Evolutionary conservation across 1,284 basidiomycete genomes (phyloP).

Genomic region (Mycena sp.): DNA sequence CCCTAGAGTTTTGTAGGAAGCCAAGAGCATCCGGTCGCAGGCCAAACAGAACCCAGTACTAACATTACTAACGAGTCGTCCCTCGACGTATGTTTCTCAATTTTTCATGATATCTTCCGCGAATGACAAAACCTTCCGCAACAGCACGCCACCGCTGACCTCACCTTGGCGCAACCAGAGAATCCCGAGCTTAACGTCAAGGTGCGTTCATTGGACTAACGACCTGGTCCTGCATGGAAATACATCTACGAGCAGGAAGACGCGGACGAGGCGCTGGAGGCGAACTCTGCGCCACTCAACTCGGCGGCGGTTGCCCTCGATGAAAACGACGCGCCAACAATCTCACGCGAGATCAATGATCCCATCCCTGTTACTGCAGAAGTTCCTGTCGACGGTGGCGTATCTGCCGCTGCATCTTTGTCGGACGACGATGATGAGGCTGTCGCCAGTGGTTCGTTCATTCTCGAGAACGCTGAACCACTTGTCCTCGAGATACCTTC

Average conservation of each 20-base stretch:
- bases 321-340: slow-evolving; percentile 9
- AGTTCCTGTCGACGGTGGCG: too few relatives aligned
- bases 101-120: background rate
- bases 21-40: background rate
- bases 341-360: slow-evolving; percentile 1
- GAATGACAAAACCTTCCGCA: background rate
- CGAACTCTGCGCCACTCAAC: background rate
- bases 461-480: background rate
- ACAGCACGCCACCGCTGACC: slow-evolving; percentile 2
- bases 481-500: slow-evolving; percentile 10
- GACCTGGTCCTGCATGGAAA: background rate
- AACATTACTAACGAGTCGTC: background rate
- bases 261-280: slow-evolving; percentile 7
- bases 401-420: background rate
- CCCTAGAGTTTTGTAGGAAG: slow-evolving; percentile 13
- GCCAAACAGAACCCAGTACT: background rate
- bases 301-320: background rate
- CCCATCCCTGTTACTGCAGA: background rate
- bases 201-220: slow-evolving; percentile 11
- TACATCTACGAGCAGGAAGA: slow-evolving; percentile 15
- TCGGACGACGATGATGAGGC: background rate
- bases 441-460: slow-evolving; percentile 8
- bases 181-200: background rate
- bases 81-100: slow-evolving; percentile 10
- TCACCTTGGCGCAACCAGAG: background rate